Evolutionary conservation across 257 asterid species (phyloP), one percentile per base, ranked within the genome.

Genomic region (Lycium barbarum): DNA sequence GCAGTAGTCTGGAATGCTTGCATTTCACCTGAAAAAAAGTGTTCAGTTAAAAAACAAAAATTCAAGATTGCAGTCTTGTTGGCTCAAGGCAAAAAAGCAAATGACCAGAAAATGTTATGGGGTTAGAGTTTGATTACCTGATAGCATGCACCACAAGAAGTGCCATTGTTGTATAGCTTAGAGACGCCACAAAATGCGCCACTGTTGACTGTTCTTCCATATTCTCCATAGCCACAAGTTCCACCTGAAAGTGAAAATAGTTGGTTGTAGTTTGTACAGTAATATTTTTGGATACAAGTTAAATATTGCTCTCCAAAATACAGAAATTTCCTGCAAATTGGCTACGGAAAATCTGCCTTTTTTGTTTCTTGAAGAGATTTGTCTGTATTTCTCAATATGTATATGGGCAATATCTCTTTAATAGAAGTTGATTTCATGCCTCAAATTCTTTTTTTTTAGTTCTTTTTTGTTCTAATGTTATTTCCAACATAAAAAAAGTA

Each of bases 181-280:
- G 88, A 85, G 67, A 83, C 88, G 0, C 83, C 88, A 10, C 85
- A 11, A 11, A 85, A 84, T 20, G 57, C 33, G 33, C 80, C 88
- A 15, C 65, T 40, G 55, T 87, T 87, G 78, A 87, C 74, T 7
- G 78, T 85, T 83, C 51, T 84, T 71, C 87, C 89, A 57, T 82
- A 84, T 73, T 87, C 89, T 61, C 88, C 89, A 62, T 71, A 83
- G 62, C 90, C 90, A 55, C 90, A 87, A 78, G 88, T 88, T 85
- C 90, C 88, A 79, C 49, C 88, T 87, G 81, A 54, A 65, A 26
- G 72, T 5, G 26, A 26, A 63, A 3, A 22, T 10, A 2, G 15
- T 20, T 63, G 22, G 36, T 10, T 7, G 55, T 49, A 5, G 45
- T 40, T 40, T 40, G 45, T 40, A 26, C 33, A 26, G 1, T 26